Evolutionary conservation across 2,329 filamentous ascomycete genomes (phyloP).

Genomic region (Ceratocystis variospora): DNA sequence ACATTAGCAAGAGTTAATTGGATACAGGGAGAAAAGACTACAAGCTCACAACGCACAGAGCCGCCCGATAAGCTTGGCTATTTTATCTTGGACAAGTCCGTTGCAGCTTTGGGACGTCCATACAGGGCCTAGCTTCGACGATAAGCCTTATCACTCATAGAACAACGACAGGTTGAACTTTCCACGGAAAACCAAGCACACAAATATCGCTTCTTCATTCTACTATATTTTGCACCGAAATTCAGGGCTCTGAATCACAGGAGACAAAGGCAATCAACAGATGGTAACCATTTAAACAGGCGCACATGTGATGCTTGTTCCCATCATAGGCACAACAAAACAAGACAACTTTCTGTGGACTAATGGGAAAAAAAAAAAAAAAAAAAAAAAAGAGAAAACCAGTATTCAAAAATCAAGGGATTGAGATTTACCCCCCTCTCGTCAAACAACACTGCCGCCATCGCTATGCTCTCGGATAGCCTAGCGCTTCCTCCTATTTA

Average conservation of each 20-base stretch:
- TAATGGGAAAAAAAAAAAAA: neutral
- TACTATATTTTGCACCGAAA: neutral
- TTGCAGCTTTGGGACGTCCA: too few relatives aligned
- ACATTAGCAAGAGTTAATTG: neutral
- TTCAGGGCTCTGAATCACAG: neutral
- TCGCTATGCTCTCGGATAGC: neutral
- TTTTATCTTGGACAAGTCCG: too few relatives aligned
- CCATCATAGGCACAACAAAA: neutral
- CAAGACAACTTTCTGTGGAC: neutral
- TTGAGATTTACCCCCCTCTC: neutral
- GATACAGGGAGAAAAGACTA: neutral
- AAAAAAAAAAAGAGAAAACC: slow-evolving; percentile 6
- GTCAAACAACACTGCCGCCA: neutral
- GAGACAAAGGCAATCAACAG: neutral
- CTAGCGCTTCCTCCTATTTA: slow-evolving; percentile 20
- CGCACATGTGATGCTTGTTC: neutral
- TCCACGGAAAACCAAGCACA: slow-evolving; percentile 16
- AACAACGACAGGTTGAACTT: neutral
- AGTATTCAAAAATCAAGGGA: neutral
- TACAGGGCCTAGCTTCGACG: neutral
- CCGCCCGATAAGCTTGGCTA: too few relatives aligned
- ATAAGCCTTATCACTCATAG: neutral
- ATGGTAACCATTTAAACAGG: neutral
- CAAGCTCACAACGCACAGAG: too few relatives aligned
- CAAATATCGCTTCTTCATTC: neutral